Base-by-base conservation (phyloP, 352 stramenopile genomes). In the Phytophthora colocasiae region DNA sequence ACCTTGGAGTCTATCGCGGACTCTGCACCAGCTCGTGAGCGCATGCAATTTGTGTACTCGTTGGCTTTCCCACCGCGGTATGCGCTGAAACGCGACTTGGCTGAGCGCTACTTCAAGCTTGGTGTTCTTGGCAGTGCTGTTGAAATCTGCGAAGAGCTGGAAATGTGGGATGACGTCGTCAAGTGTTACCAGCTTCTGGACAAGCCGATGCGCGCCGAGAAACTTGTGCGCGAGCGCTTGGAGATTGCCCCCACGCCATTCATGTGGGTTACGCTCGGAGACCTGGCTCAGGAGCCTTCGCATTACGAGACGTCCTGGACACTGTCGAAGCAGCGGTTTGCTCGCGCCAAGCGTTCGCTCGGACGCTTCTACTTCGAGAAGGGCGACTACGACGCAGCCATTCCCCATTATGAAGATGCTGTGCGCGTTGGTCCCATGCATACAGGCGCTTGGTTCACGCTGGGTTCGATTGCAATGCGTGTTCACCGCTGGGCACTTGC, bases 151-250 rank as follows among this genome's bases (percentile, higher is more conserved):
- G 82, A 97, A 62, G 90, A 98, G 61, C 84, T 99, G 11, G 91
- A 98, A 58, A 91, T 98, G 59, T 99, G 96, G 96, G 96, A 99
- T 75, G 93, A 98, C 62, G 93, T 98, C 11, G 93, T 98, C 7
- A 94, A 98, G 71, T 99, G 96, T 71, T 98, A 98, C 75, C 88
- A 94, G 66, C 73, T 96, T 36, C 73, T 98, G 17, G 95, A 98
- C 56, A 96, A 98, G 68, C 84, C 90, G 2, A 93, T 85, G 50
- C 90, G 88, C 52, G 96, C 97, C 10, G 85, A 98, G 68, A 85
- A 91, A 48, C 79, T 98, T 39, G 92, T 98, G 17, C 83, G 89
- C 8, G 85, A 94, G 62, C 82, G 92, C 1, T 73, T 99, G 26
- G 75, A 69, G 15, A 81, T 98, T 24, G 79, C 75, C 19, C 85